Percentiles rank a stretch among this genome's conserved stretches.
Evolutionary conservation across 2,329 filamentous ascomycete genomes (phyloP).

Genomic region (Orbilia oligospora): DNA sequence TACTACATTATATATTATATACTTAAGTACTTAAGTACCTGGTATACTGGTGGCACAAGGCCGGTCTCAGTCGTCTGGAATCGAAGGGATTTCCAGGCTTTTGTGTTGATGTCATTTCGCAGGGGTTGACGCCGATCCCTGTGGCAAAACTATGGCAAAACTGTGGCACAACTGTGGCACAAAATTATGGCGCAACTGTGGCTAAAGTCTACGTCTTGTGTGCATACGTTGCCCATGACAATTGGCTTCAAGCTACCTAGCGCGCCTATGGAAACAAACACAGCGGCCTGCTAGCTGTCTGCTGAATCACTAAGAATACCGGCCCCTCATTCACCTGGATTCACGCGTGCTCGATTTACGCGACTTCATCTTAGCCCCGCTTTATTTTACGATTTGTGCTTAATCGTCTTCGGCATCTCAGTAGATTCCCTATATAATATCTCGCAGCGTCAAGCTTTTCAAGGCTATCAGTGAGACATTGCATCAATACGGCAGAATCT

Average conservation of each 20-base stretch:
- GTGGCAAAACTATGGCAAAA: neutral
- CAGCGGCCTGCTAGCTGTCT: neutral
- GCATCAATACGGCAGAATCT: neutral
- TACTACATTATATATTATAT: no score
- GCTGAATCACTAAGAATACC: neutral
- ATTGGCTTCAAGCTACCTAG: slow-evolving; percentile 21
- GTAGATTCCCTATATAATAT: neutral
- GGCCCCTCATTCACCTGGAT: neutral
- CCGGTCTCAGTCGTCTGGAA: no score
- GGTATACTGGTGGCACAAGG: neutral
- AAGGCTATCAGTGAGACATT: neutral
- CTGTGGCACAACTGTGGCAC: slow-evolving; percentile 18
- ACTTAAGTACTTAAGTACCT: no score
- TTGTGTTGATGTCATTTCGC: slow-evolving; percentile 1
- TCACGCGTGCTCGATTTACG: slow-evolving; percentile 20
- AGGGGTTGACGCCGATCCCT: neutral
- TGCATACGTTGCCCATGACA: slow-evolving; percentile 57
- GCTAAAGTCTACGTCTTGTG: neutral
- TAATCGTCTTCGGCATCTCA: neutral
- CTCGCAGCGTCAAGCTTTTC: neutral
- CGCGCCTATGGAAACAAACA: slow-evolving; percentile 23
- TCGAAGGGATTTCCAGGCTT: neutral
- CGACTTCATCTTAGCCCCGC: neutral
- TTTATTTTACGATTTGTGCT: neutral
- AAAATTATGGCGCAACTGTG: slow-evolving; percentile 1